Percentiles rank a stretch among this genome's conserved stretches.
These are phyloP conservation scores for Xerocomus spinulosus DNA, from an alignment of 768 basidiomycete genomes.

Conservation along the genomic window DNA sequence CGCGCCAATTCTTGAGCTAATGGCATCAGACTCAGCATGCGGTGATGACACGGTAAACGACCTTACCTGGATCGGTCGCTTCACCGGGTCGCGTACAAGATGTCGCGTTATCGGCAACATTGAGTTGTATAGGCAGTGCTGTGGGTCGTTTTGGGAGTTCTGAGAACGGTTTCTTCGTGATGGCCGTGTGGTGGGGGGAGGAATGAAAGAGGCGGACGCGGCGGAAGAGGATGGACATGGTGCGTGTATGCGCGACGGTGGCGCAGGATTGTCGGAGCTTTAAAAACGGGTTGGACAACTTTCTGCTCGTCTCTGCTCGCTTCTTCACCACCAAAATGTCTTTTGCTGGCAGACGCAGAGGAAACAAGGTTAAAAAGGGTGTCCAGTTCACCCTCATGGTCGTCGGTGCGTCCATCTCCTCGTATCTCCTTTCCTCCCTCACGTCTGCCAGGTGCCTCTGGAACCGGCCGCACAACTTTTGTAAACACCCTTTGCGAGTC, in stretches of 20 bases:
- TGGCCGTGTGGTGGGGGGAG: conserved; percentile 4
- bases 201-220: conserved; percentile 15
- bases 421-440: background rate
- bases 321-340: conserved; percentile 52
- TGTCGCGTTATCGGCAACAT: background rate
- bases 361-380: conserved; percentile 98
- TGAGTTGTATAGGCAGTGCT: background rate
- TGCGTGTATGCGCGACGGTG: conserved; percentile 30
- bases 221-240: conserved; percentile 10
- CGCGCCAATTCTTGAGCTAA: conserved; percentile 1
- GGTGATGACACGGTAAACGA: background rate
- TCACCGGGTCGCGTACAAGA: background rate
- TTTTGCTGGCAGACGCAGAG: conserved; percentile 79
- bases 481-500: conserved; percentile 99
- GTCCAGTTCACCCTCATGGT: conserved; percentile 98
- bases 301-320: conserved; percentile 32
- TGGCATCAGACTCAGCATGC: background rate
- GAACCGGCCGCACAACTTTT: conserved; percentile 96
- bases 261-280: conserved; percentile 32
- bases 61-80: conserved; percentile 7
- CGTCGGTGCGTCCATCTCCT: conserved; percentile 63
- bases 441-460: conserved; percentile 75
- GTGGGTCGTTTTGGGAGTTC: conserved; percentile 51
- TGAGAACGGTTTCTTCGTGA: conserved; percentile 48
- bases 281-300: conserved; percentile 29